These are phyloP conservation scores for Pontederia paniculata DNA, from an alignment of 176 grass and related monocot species.

Conservation along the genomic window DNA sequence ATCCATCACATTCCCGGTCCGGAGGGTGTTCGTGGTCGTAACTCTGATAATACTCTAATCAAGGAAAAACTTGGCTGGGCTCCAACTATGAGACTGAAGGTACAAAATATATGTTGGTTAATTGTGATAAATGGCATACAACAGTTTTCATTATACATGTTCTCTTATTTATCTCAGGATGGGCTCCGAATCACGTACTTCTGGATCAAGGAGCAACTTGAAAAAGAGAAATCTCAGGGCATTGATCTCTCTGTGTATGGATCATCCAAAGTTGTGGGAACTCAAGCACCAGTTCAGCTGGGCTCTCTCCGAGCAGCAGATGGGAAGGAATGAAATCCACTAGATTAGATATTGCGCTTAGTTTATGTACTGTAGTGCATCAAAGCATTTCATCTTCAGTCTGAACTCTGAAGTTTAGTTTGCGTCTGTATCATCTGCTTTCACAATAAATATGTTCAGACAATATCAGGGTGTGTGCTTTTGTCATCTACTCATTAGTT, in stretches of 20 bases:
- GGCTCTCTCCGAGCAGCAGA: slow-evolving; percentile 13
- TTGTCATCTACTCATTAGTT: too few species aligned
- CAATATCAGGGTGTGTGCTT: too few species aligned
- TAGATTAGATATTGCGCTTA: too few species aligned
- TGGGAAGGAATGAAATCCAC: slow-evolving; percentile 3
- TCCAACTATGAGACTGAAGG: slow-evolving; percentile 54
- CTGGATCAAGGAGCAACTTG: not conserved
- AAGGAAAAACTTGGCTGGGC: slow-evolving; percentile 68
- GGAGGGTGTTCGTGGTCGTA: slow-evolving; percentile 46
- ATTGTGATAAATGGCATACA: not conserved
- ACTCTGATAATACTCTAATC: slow-evolving; percentile 51
- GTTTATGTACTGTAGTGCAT: too few species aligned
- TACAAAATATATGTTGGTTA: not conserved
- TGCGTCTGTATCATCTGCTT: too few species aligned
- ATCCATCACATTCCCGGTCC: slow-evolving; percentile 53
- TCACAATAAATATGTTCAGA: too few species aligned
- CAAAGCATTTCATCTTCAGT: too few species aligned
- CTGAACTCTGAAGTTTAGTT: too few species aligned
- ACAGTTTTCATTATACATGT: not conserved
- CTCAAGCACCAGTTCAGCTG: slow-evolving; percentile 16
- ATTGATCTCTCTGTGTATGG: not conserved
- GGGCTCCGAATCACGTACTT: not conserved
- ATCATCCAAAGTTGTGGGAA: slow-evolving; percentile 14
- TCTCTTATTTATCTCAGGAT: not conserved
- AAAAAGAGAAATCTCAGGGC: not conserved